Conservation (phyloP, 2,329 filamentous ascomycete genomes). For the Hyphodiscus sp. region DNA sequence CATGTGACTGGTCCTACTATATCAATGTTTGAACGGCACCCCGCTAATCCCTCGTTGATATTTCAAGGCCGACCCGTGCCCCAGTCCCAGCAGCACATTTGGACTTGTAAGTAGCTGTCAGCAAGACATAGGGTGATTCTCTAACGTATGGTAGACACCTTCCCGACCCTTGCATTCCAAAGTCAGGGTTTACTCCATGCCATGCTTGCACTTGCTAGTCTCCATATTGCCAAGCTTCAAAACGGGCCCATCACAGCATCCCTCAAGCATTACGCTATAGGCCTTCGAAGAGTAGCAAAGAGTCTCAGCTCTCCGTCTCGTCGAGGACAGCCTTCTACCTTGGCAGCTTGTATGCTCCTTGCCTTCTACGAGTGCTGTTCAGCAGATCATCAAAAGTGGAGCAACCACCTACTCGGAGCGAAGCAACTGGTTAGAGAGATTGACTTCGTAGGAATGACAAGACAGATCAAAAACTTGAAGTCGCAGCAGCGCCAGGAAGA, state of each 20-base stretch:
- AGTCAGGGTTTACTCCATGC: constrained; percentile 86
- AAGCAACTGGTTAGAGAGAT: constrained; percentile 78
- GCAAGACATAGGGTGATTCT: background rate
- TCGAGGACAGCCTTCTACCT: constrained; percentile 68
- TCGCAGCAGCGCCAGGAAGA: constrained; percentile 29
- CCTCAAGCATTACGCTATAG: constrained; percentile 85
- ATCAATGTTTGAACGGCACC: constrained; percentile 80
- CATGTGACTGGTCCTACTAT: constrained; percentile 80
- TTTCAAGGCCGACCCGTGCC: constrained; percentile 56
- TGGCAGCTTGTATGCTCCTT: constrained; percentile 82
- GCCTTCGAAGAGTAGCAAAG: constrained; percentile 69
- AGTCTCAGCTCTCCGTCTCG: constrained; percentile 64
- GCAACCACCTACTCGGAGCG: constrained; percentile 80
- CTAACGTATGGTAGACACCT: constrained; percentile 48
- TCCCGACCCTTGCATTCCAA: constrained; percentile 76
- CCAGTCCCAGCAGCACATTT: constrained; percentile 56
- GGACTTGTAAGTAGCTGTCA: constrained; percentile 46
- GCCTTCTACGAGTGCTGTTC: constrained; percentile 93
- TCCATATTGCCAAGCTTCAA: constrained; percentile 83
- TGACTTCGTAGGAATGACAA: constrained; percentile 67
- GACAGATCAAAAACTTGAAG: constrained; percentile 59
- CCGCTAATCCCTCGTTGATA: constrained; percentile 63
- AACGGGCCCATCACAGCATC: constrained; percentile 69
- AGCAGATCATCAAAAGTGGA: constrained; percentile 94
- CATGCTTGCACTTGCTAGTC: constrained; percentile 77